phyloP scores from a whole-genome alignment of 1,284 basidiomycete species.

The Ustilago xerochloae region DNA sequence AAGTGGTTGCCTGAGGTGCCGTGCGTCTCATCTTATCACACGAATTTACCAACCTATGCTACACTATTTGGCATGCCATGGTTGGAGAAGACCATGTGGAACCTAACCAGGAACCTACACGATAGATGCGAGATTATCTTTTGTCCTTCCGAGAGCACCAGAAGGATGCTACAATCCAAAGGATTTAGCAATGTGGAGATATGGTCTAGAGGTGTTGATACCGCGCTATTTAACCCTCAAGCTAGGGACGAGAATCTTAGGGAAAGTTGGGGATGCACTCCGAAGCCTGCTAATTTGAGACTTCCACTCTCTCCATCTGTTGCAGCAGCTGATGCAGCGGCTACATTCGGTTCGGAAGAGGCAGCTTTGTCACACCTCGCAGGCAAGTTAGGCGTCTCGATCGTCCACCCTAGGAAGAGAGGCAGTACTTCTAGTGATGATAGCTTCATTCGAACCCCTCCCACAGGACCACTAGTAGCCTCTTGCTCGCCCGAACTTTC shows the following conservation, averaged over 20 bases:
- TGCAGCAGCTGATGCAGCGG: conserved; percentile 38
- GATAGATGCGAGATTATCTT: conserved; percentile 70
- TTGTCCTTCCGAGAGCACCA: conserved; percentile 73
- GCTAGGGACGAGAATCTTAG: conserved; percentile 70
- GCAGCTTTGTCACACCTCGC: conserved; percentile 46
- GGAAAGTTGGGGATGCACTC: conserved; percentile 70
- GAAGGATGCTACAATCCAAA: conserved; percentile 71
- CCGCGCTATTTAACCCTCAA: conserved; percentile 61
- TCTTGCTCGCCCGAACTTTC: conserved; percentile 57
- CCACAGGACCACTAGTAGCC: conserved; percentile 61
- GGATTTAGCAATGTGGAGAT: conserved; percentile 71
- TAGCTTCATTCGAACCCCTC: conserved; percentile 69
- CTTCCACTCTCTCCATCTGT: conserved; percentile 61
- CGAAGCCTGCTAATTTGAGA: conserved; percentile 56
- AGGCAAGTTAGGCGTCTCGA: conserved; percentile 44
- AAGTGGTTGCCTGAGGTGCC: conserved; percentile 70
- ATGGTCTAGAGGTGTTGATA: conserved; percentile 71
- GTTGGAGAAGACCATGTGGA: conserved; percentile 71
- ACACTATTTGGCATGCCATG: conserved; percentile 72
- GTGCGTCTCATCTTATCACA: conserved; percentile 73
- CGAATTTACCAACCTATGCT: conserved; percentile 73
- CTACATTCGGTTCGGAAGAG: conserved; percentile 31
- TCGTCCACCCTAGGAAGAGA: conserved; percentile 7
- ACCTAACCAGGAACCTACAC: conserved; percentile 59
- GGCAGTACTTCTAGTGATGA: conserved; percentile 29